Evolutionary conservation across 2,329 filamentous ascomycete genomes (phyloP), one percentile per base, ranked within the genome.

Genomic region (Colletotrichum lupini): DNA sequence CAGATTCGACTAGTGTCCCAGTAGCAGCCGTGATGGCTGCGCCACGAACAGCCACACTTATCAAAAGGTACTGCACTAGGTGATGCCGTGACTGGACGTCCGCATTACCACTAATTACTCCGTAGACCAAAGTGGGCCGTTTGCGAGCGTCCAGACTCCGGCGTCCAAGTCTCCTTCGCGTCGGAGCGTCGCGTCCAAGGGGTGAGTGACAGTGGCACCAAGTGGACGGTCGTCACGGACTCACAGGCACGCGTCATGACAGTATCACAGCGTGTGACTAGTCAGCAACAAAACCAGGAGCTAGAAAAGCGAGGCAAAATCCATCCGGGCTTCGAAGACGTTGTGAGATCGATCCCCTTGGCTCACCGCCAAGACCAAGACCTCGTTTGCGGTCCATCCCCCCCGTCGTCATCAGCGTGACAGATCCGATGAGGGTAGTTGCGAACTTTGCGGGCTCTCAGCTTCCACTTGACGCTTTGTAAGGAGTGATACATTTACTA

Each of bases 361-460:
- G n/a, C 42, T 26, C 53, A 46, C 46, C 30, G 59, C 66, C 70
- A 60, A 73, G 59, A 61, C 22, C 16, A 49, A 19, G 16, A 42
- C 2, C 37, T 42, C 37, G 37, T 59, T 30, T 16, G 66, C 53
- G 59, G 65, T 73, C 70, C 16, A 42, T 19, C 26, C 26, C 26
- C 26, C 37, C 37, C 37, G 37, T 42, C 59, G 53, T 72, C 59
- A 60, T 65, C 58, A 68, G 57, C 42, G 22, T 22, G 16, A 14
- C 35, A 61, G 49, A 62, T 73, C 53, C 59, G 42, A 70, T 58
- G 35, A 57, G 60, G 12, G 19, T 35, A 35, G 11, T 35, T 12
- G 32, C 32, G 19, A 22, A 49, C 37, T 35, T 12, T 35, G 32
- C 32, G 32, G 32, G 32, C 32, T 12, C 32, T 32, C 30, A 32